Percentiles rank a stretch among this genome's conserved stretches.
phyloP scores from a whole-genome alignment of 306 rosid genomes.

The Fragaria nilgerrensis region DNA sequence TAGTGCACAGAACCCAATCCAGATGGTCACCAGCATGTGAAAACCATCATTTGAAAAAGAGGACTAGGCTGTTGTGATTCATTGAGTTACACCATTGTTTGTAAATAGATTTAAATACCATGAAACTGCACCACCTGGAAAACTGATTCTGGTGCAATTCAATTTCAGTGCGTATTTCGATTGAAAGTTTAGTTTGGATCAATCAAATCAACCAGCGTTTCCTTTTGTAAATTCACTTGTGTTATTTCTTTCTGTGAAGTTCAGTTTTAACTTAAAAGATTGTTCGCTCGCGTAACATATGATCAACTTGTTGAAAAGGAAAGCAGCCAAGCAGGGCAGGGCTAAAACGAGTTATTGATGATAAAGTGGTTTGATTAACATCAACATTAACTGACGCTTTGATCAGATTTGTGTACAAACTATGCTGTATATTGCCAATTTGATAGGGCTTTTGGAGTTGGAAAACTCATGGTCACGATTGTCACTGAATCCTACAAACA shows the following conservation, averaged over 20 bases:
- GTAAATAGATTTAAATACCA: slow-evolving; percentile 17
- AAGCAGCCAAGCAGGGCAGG: not conserved
- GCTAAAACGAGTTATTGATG: not conserved
- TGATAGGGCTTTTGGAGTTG: not conserved
- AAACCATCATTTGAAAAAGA: not conserved
- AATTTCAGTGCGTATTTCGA: slow-evolving; percentile 15
- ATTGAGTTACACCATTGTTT: not conserved
- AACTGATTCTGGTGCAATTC: not conserved
- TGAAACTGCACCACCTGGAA: slow-evolving; percentile 15
- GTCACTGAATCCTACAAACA: not conserved
- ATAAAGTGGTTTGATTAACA: not conserved
- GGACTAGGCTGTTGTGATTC: not conserved
- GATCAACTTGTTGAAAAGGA: not conserved
- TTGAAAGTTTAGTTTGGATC: not conserved
- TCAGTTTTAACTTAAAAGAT: not conserved
- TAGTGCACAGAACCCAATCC: slow-evolving; percentile 26
- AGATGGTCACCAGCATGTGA: slow-evolving; percentile 50
- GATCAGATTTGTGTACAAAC: not conserved
- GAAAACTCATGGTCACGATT: not conserved
- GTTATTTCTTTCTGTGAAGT: not conserved
- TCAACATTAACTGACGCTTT: not conserved
- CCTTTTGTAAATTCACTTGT: not conserved
- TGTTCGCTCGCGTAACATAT: not conserved
- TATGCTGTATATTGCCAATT: not conserved
- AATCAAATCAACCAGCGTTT: not conserved